Conservation (phyloP, 2,329 filamentous ascomycete genomes). For the Truncatella angustata region DNA sequence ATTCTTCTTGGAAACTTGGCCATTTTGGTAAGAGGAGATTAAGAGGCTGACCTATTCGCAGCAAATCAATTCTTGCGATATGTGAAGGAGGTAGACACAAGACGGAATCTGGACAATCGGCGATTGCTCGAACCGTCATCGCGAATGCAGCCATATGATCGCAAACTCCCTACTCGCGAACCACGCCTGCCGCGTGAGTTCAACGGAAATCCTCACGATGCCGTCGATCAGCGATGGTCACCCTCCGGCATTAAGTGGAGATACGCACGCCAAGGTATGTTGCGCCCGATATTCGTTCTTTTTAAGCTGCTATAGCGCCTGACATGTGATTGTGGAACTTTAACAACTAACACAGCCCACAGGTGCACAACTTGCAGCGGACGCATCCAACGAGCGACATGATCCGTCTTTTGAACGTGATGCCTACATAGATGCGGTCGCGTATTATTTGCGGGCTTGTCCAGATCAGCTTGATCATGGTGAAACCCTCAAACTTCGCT, state of each 20-base stretch:
- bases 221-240: slow-evolving; percentile 8
- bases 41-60: too few relatives aligned
- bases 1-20: too few relatives aligned
- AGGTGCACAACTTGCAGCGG: slow-evolving; percentile 12
- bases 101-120: not conserved
- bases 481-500: slow-evolving; percentile 12
- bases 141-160: not conserved
- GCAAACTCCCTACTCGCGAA: not conserved
- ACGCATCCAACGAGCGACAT: slow-evolving; percentile 10
- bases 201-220: slow-evolving; percentile 2
- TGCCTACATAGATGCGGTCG: slow-evolving; percentile 14
- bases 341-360: not conserved
- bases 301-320: not conserved
- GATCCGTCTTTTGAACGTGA: slow-evolving; percentile 11
- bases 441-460: slow-evolving; percentile 12
- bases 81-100: not conserved
- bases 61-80: not conserved
- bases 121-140: not conserved
- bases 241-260: slow-evolving; percentile 14
- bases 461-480: slow-evolving; percentile 9
- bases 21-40: too few relatives aligned
- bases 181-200: slow-evolving; percentile 3
- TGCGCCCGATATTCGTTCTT: not conserved
- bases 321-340: slow-evolving; percentile 2
- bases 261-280: slow-evolving; percentile 15